Percentiles rank a stretch among this genome's conserved stretches.
These are phyloP conservation scores for Gymnopus androsaceus DNA, from an alignment of 1,284 basidiomycete species.

Conservation along the genomic window DNA sequence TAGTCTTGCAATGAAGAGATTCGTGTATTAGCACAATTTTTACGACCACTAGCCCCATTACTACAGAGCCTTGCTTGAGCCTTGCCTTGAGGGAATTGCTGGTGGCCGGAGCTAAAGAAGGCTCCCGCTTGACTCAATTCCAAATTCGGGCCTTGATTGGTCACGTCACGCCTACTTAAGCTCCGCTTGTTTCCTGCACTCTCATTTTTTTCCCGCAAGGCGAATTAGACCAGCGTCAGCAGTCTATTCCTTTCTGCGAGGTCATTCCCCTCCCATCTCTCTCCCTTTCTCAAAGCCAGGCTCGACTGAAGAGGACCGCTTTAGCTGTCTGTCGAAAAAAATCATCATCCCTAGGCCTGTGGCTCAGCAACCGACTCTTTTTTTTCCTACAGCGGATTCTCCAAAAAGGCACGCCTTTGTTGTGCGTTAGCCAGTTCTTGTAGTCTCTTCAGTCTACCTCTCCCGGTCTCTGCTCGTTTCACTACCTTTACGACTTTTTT, in stretches of 20 bases:
- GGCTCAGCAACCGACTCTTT: conserved; percentile 18
- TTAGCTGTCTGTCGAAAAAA: conserved; percentile 20
- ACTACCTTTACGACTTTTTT: conserved; percentile 57
- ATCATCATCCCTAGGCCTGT: conserved; percentile 8
- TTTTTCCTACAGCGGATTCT: conserved; percentile 31
- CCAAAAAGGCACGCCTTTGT: conserved; percentile 88
- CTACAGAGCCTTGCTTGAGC: no score
- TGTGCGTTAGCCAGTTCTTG: conserved; percentile 75
- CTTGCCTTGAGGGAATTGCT: no score
- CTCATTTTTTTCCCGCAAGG: conserved; percentile 28
- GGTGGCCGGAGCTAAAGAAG: no score
- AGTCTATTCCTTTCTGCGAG: conserved; percentile 45
- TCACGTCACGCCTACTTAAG: no score
- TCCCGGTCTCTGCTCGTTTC: conserved; percentile 26
- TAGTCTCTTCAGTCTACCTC: conserved; percentile 34
- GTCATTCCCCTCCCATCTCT: conserved; percentile 36
- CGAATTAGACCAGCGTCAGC: conserved; percentile 43
- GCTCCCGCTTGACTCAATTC: no score
- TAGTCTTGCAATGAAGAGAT: no score
- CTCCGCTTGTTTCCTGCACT: no score
- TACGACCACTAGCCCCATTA: no score
- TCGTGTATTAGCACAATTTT: no score
- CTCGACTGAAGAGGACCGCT: conserved; percentile 43
- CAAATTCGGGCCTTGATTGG: no score
- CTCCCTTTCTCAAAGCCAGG: conserved; percentile 37